These are phyloP conservation scores for Penicillium sp. DNA, from an alignment of 2,329 filamentous ascomycete species.

Conservation along the genomic window DNA sequence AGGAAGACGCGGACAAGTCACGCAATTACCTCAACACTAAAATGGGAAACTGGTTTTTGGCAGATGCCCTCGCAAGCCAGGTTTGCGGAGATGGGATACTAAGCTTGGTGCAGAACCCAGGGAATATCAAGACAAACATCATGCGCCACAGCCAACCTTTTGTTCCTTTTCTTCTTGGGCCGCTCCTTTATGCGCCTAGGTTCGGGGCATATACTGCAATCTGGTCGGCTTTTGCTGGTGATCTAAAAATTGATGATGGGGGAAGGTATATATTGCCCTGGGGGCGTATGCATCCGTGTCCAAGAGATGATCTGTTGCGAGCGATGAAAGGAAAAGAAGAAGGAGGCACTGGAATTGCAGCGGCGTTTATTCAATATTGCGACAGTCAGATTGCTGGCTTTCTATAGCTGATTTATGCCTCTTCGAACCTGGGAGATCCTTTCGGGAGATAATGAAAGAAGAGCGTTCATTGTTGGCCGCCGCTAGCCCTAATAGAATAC, in stretches of 20 bases:
- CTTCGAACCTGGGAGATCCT: neutral
- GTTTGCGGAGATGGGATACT: neutral
- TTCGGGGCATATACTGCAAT: conserved; percentile 10
- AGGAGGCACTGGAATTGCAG: conserved; percentile 1
- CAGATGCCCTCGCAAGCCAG: neutral
- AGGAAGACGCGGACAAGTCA: neutral
- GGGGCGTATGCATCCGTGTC: conserved; percentile 7
- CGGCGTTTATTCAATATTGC: conserved; percentile 18
- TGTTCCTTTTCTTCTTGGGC: conserved; percentile 2
- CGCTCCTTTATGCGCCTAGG: conserved; percentile 1
- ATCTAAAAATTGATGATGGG: conserved; percentile 5
- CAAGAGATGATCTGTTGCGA: conserved; percentile 5
- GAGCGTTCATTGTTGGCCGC: neutral
- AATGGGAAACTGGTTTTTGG: conserved; percentile 14
- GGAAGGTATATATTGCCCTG: conserved; percentile 10
- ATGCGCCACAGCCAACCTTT: conserved; percentile 7
- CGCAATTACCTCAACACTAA: conserved; percentile 12
- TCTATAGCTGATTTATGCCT: neutral
- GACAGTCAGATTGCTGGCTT: neutral
- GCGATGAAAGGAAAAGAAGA: conserved; percentile 6
- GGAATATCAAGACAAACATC: conserved; percentile 2
- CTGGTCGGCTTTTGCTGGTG: conserved; percentile 7
- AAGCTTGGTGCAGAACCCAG: conserved; percentile 12
- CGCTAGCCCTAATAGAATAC: no score
- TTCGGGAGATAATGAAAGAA: neutral